Evolutionary conservation across 73 alveolate genomes (phyloP).

Genomic region (Diophrys sp.): DNA sequence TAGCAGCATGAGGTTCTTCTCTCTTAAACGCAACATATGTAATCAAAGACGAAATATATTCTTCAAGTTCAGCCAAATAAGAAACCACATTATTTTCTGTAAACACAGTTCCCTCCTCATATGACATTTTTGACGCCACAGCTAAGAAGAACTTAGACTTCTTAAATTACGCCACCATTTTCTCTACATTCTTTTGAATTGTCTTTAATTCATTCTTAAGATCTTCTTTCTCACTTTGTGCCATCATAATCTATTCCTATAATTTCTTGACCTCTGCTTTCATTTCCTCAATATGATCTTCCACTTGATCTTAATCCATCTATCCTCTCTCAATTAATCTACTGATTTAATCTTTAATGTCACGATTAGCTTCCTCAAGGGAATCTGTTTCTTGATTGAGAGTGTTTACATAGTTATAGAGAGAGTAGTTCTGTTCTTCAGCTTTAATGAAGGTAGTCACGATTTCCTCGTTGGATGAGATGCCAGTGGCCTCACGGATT

Average conservation of each 20-base stretch:
- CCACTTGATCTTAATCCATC: slow-evolving; percentile 35
- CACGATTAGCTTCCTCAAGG: slow-evolving; percentile 54
- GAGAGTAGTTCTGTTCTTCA: slow-evolving; percentile 63
- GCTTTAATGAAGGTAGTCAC: slow-evolving; percentile 72
- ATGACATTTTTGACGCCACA: slow-evolving; percentile 54
- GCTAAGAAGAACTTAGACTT: slow-evolving; percentile 53
- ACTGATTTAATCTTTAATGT: slow-evolving; percentile 45
- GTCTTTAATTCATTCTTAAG: slow-evolving; percentile 33
- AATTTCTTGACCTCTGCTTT: slow-evolving; percentile 27
- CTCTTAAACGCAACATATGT: slow-evolving; percentile 55
- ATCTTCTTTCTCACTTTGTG: slow-evolving; percentile 23
- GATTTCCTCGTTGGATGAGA: slow-evolving; percentile 57
- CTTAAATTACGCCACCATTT: slow-evolving; percentile 53
- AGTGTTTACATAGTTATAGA: slow-evolving; percentile 62
- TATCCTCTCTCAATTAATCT: slow-evolving; percentile 40
- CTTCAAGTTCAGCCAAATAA: slow-evolving; percentile 64
- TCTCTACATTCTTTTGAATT: slow-evolving; percentile 39
- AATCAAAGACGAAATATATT: slow-evolving; percentile 58
- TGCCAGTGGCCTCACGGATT: slow-evolving; percentile 69
- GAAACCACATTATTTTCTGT: slow-evolving; percentile 48
- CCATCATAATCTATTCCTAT: not conserved
- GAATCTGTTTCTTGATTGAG: slow-evolving; percentile 65
- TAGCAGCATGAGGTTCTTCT: slow-evolving; percentile 69
- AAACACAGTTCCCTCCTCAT: slow-evolving; percentile 55
- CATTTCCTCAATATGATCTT: slow-evolving; percentile 9